Percentiles rank a stretch among this genome's conserved stretches.
phyloP scores from a whole-genome alignment of 1,284 basidiomycete genomes.

The Clitocybe nebularis region DNA sequence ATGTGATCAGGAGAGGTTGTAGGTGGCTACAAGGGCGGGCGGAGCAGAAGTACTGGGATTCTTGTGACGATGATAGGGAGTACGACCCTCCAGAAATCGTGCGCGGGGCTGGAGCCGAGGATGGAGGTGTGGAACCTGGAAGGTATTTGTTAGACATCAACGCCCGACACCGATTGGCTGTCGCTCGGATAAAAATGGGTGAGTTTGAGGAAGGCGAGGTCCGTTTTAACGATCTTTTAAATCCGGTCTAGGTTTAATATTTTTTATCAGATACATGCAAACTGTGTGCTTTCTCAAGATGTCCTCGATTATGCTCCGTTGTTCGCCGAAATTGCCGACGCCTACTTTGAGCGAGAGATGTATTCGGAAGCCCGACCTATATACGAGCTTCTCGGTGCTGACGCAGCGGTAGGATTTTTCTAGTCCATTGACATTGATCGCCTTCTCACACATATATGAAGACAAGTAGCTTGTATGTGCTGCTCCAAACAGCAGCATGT shows the following conservation, averaged over 20 bases:
- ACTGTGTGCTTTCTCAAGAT: slow-evolving; percentile 67
- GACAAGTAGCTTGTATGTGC: slow-evolving; percentile 67
- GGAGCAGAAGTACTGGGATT: slow-evolving; percentile 78
- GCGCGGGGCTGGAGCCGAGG: slow-evolving; percentile 20
- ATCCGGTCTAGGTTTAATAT: slow-evolving; percentile 1
- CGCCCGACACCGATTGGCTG: slow-evolving; percentile 81
- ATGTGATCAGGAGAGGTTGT: slow-evolving; percentile 72
- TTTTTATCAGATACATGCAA: slow-evolving; percentile 64
- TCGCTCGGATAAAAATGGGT: slow-evolving; percentile 80
- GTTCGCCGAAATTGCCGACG: slow-evolving; percentile 82
- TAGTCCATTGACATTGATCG: slow-evolving; percentile 3
- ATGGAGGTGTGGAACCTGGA: slow-evolving; percentile 41
- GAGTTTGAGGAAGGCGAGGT: slow-evolving; percentile 83
- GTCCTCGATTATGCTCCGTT: slow-evolving; percentile 72
- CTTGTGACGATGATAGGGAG: slow-evolving; percentile 84
- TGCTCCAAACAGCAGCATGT: slow-evolving; percentile 72
- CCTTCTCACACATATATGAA: slow-evolving; percentile 20
- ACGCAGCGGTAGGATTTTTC: slow-evolving; percentile 56
- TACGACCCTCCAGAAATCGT: slow-evolving; percentile 54
- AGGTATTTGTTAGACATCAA: slow-evolving; percentile 74
- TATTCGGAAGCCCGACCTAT: slow-evolving; percentile 76
- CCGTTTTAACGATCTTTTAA: slow-evolving; percentile 18
- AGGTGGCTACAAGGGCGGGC: slow-evolving; percentile 87
- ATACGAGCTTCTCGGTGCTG: slow-evolving; percentile 71
- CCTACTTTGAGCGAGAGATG: slow-evolving; percentile 72